phyloP scores from a whole-genome alignment of 2,329 filamentous ascomycete species.

The Botrytis elliptica region DNA sequence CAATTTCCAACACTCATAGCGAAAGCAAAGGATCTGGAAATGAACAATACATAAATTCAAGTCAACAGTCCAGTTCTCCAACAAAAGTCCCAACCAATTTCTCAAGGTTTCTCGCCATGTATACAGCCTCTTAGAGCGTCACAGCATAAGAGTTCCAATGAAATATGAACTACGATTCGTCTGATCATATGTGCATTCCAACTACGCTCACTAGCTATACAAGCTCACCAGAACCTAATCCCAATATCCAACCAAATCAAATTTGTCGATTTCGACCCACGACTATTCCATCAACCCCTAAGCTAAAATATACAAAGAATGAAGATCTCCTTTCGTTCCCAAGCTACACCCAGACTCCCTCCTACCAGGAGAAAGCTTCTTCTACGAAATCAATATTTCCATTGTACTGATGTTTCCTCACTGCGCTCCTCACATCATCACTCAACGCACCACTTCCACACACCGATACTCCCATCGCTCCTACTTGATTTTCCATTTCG shows the following conservation, averaged over 20 bases:
- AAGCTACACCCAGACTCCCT: background rate
- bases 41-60: background rate
- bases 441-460: constrained; percentile 73
- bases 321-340: background rate
- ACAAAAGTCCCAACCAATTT: background rate
- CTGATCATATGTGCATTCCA: background rate
- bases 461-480: constrained; percentile 70
- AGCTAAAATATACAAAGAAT: constrained; percentile 27
- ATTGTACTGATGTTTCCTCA: constrained; percentile 61
- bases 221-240: background rate
- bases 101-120: background rate
- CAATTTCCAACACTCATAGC: too few relatives aligned
- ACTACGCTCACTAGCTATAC: background rate
- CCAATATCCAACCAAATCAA: background rate
- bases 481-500: constrained; percentile 72
- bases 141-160: background rate
- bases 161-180: background rate
- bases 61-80: background rate
- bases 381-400: constrained; percentile 76
- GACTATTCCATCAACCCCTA: constrained; percentile 6
- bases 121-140: background rate
- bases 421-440: constrained; percentile 70
- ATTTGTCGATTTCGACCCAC: background rate
- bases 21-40: background rate
- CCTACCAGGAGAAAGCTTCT: constrained; percentile 69